Percentiles rank a stretch among this genome's conserved stretches.
Evolutionary conservation across 306 rosid species (phyloP).

Genomic region (Datisca glomerata): DNA sequence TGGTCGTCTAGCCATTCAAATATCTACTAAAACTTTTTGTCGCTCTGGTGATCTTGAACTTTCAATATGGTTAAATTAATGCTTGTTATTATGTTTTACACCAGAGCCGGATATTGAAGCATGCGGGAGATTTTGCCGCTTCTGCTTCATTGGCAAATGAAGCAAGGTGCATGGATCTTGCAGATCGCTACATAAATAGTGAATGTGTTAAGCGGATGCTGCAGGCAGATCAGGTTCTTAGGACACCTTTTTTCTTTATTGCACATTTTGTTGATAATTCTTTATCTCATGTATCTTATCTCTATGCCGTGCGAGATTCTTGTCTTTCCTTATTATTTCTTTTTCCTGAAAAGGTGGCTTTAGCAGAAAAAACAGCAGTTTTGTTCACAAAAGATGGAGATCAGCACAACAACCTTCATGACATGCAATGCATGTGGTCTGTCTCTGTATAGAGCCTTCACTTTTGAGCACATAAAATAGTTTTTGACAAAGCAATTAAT

Average conservation of each 20-base stretch:
- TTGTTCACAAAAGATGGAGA: slow-evolving; percentile 98
- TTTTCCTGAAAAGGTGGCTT: slow-evolving; percentile 46
- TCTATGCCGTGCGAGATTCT: slow-evolving; percentile 13
- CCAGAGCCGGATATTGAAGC: slow-evolving; percentile 97
- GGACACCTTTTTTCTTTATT: neutral
- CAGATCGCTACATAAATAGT: slow-evolving; percentile 93
- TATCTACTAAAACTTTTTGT: too few relatives aligned
- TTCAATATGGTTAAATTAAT: neutral
- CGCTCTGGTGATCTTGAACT: too few relatives aligned
- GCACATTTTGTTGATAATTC: neutral
- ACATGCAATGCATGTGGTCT: slow-evolving; percentile 99
- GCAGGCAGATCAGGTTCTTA: slow-evolving; percentile 89
- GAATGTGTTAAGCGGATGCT: slow-evolving; percentile 97
- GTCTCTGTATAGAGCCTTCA: slow-evolving; percentile 23
- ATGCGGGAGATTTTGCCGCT: slow-evolving; percentile 89
- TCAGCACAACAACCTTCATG: slow-evolving; percentile 95
- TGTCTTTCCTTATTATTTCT: slow-evolving; percentile 4
- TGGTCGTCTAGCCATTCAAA: too few relatives aligned
- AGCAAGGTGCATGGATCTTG: slow-evolving; percentile 96
- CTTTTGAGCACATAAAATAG: too few relatives aligned
- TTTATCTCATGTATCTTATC: slow-evolving; percentile 6
- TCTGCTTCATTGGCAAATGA: slow-evolving; percentile 94
- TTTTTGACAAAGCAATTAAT: too few relatives aligned
- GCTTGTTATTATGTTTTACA: slow-evolving; percentile 12
- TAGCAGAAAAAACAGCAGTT: slow-evolving; percentile 96